Base-by-base conservation (phyloP, 2,329 filamentous ascomycete genomes). In the Neophaeococcomyces mojaviensis region DNA sequence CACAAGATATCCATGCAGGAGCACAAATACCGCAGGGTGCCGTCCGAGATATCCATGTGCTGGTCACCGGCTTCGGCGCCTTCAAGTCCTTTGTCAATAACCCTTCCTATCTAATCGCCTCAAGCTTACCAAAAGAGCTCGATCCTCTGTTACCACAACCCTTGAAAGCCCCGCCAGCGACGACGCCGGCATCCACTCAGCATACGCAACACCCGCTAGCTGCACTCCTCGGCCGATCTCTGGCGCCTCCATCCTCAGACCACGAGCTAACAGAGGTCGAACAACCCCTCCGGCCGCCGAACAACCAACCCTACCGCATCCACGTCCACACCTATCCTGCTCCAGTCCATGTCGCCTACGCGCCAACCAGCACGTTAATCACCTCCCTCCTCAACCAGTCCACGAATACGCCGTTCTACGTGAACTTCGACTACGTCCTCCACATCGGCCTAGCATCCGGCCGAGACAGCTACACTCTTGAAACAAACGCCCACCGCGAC, bases 391-490 rank as follows among this genome's bases (percentile, higher is more conserved):
- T 86, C 67, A 59, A 67, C 12, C 24, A 68, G 66, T 51, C 8
- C 19, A 61, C 68, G 53, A 60, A 62, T 8, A 13, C 24, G 39
- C 28, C 24, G 19, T 31, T n/a, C 26, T 26, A 16, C 26, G 3
- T 18, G 18, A 3, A 20, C 49, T 10, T 60, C 44, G 84, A 94
- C 62, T 66, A 84, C 24, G 73, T 81, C 18, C 63, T 94, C 3
- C 87, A 94, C 63, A 84, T 94, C 42, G 88, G 88, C 51, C 88
- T 94, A 76, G 85, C 86, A 0, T 69, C 61, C 60, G 84, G 62
- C 58, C 77, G 67, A 55, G 73, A 63, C 56, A 79, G 78, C 55
- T 94, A 90, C 62, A 76, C 77, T 9, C 69, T 90, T 7, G 88
- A 94, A 68, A 73, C 77, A 9, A 70, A 76, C 30, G 86, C 77